Percentiles rank a stretch among this genome's conserved stretches.
These are phyloP conservation scores for Begonia loranthoides DNA, from an alignment of 306 rosid species.

Conservation along the genomic window DNA sequence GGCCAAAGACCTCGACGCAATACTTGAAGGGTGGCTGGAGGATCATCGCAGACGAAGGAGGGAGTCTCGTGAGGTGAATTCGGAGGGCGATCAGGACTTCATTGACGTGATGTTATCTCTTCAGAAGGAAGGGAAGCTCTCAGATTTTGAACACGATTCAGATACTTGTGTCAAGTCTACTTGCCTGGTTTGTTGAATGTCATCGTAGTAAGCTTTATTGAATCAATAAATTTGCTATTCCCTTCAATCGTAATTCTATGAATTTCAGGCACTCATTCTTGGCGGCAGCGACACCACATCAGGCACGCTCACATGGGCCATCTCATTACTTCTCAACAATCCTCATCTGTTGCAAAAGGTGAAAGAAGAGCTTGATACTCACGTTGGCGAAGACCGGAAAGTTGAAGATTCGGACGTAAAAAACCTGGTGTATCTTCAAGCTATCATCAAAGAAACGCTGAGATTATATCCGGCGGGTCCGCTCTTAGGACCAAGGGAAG, in stretches of 20 bases:
- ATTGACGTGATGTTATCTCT: constrained; percentile 50
- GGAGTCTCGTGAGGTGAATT: background rate
- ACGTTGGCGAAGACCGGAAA: constrained; percentile 25
- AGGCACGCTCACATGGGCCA: constrained; percentile 38
- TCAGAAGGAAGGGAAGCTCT: constrained; percentile 19
- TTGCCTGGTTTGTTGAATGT: constrained; percentile 41
- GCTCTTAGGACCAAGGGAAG: constrained; percentile 32
- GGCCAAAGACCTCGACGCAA: constrained; percentile 33
- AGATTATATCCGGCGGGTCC: constrained; percentile 50
- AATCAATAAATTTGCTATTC: too few relatives aligned
- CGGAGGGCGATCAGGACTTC: constrained; percentile 33
- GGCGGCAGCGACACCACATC: constrained; percentile 42
- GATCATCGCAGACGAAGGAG: constrained; percentile 31
- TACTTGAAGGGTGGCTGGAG: constrained; percentile 37
- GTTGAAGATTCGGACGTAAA: constrained; percentile 39
- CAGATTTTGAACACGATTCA: constrained; percentile 22
- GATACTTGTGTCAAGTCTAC: constrained; percentile 43
- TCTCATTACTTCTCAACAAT: constrained; percentile 41
- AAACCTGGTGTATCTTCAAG: constrained; percentile 29
- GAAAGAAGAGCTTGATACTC: constrained; percentile 33
- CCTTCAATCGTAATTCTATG: background rate
- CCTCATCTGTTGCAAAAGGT: constrained; percentile 22
- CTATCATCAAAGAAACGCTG: constrained; percentile 38
- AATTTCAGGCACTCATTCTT: constrained; percentile 26
- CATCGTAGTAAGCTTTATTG: too few relatives aligned